Conservation (phyloP, 179 eudicot genomes). For the Drosera spatulata region DNA sequence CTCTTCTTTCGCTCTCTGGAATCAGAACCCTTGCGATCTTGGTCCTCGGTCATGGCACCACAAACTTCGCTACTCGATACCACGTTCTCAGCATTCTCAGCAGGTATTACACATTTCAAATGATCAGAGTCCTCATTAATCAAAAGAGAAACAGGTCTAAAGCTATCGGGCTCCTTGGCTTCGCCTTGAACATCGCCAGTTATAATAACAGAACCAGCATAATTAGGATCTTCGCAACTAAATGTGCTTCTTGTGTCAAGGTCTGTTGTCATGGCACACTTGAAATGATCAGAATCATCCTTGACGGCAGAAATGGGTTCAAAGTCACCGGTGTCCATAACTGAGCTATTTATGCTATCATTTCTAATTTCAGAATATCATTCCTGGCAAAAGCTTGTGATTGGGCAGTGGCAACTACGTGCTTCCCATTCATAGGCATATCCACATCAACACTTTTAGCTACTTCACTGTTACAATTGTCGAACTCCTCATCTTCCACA, state of each 20-base stretch:
- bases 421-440: too few species aligned
- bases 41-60: slow-evolving; percentile 6
- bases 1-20: slow-evolving; percentile 27
- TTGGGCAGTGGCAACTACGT: too few species aligned
- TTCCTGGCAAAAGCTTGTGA: not conserved
- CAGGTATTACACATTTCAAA: slow-evolving; percentile 7
- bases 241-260: too few species aligned
- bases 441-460: too few species aligned
- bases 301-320: too few species aligned
- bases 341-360: not conserved
- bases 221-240: too few species aligned
- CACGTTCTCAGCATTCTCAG: too few species aligned
- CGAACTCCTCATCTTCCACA: too few species aligned
- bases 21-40: slow-evolving; percentile 16
- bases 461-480: too few species aligned
- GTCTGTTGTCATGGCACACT: too few species aligned
- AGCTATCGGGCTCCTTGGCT: slow-evolving; percentile 8
- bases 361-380: slow-evolving; percentile 6
- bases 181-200: slow-evolving; percentile 2
- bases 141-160: slow-evolving; percentile 6
- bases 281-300: too few species aligned
- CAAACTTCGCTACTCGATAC: too few species aligned
- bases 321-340: slow-evolving; percentile 1
- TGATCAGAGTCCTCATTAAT: slow-evolving; percentile 6
- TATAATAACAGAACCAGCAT: not conserved